Evolutionary conservation across 805 yeast genomes (phyloP).

Genomic region (Pichia sporocuriosa): DNA sequence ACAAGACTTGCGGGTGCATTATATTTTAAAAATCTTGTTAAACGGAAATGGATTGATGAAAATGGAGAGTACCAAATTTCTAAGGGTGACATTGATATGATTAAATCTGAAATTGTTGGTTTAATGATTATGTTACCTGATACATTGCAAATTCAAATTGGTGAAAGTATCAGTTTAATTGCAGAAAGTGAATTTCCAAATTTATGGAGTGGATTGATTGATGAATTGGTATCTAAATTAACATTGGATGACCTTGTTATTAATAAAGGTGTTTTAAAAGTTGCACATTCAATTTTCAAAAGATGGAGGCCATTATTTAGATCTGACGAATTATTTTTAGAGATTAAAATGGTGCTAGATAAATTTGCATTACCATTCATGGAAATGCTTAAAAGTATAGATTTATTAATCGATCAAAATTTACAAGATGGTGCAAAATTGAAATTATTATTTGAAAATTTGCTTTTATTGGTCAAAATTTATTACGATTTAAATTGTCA

Average conservation of each 20-base stretch:
- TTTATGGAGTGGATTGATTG: constrained; percentile 73
- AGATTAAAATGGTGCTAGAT: constrained; percentile 78
- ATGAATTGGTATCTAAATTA: constrained; percentile 63
- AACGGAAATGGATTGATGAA: constrained; percentile 84
- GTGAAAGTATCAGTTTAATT: constrained; percentile 85
- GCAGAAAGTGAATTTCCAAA: constrained; percentile 97
- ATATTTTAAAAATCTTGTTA: constrained; percentile 81
- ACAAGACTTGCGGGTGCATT: constrained; percentile 83
- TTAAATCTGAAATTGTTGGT: constrained; percentile 74
- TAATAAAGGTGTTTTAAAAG: constrained; percentile 80
- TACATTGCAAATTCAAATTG: constrained; percentile 82
- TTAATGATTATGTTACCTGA: constrained; percentile 79
- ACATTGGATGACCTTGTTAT: constrained; percentile 58
- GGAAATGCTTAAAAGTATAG: constrained; percentile 59
- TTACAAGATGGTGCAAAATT: constrained; percentile 43
- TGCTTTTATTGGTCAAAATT: constrained; percentile 67
- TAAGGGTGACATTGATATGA: constrained; percentile 51
- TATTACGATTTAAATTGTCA: constrained; percentile 95
- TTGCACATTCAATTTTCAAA: constrained; percentile 92
- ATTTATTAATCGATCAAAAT: constrained; percentile 48
- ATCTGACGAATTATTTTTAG: constrained; percentile 82
- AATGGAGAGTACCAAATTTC: constrained; percentile 71
- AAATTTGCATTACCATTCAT: constrained; percentile 79
- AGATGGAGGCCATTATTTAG: constrained; percentile 95
- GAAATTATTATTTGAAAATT: constrained; percentile 55